phyloP scores from a whole-genome alignment of 106 monocot genomes.

The Dioscorea alata region DNA sequence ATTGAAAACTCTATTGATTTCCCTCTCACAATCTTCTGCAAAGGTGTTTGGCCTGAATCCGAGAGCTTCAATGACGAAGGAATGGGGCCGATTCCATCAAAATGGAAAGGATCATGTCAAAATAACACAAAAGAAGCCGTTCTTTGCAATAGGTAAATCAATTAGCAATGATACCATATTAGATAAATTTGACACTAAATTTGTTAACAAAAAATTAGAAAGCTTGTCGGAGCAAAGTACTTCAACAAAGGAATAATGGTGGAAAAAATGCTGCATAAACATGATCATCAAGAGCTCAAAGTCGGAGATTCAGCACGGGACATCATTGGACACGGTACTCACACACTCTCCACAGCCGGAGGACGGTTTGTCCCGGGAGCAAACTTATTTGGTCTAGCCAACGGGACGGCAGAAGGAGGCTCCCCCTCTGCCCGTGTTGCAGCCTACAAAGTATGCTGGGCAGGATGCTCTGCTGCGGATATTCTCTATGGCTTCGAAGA shows the following conservation, averaged over 20 bases:
- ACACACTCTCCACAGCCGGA: slow-evolving; percentile 42
- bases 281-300: not conserved
- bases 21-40: not conserved
- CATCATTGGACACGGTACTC: slow-evolving; percentile 32
- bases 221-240: slow-evolving; percentile 50
- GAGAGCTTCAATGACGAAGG: slow-evolving; percentile 8
- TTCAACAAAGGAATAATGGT: slow-evolving; percentile 38
- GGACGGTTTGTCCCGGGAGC: slow-evolving; percentile 39
- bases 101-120: slow-evolving; percentile 9
- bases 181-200: no score
- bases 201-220: slow-evolving; percentile 18
- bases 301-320: slow-evolving; percentile 12
- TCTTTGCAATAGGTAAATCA: slow-evolving; percentile 1
- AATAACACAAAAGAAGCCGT: not conserved
- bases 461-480: slow-evolving; percentile 47
- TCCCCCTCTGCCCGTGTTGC: slow-evolving; percentile 29
- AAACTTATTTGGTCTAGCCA: slow-evolving; percentile 27
- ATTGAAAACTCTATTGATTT: not conserved
- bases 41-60: slow-evolving; percentile 31
- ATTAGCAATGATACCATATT: not conserved
- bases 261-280: not conserved
- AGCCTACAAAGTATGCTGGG: slow-evolving; percentile 29
- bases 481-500: slow-evolving; percentile 51
- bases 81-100: slow-evolving; percentile 9
- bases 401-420: slow-evolving; percentile 43